Evolutionary conservation across 192 early-diverging fungal genomes (phyloP), one percentile per base, ranked within the genome.

Genomic region (Coemansia sp.): DNA sequence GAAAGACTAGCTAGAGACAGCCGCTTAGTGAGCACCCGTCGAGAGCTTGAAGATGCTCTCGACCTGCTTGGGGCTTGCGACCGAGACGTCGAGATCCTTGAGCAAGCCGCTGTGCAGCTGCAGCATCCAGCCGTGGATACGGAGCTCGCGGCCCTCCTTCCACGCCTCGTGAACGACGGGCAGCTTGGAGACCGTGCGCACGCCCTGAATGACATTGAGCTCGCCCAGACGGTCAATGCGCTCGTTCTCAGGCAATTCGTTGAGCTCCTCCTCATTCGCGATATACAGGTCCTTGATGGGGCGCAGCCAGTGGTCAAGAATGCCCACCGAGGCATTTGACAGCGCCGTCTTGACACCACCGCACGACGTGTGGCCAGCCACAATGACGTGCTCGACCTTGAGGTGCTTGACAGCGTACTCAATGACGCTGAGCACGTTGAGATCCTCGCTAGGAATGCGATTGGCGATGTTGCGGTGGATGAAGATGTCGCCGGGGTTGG

Each of bases 401-500:
- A 99, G 87, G 38, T 89, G 85, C 52, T 94, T 88, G 57, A 99
- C 94, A 21, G 95, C 93, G 62, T 94, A 99, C 79, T 97, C 91
- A 47, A 99, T 85, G 37, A 96, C 95, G 6, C 90, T 91, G 7
- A 93, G 84, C 36, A 81, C 82, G 67, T 87, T 94, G 67, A 94
- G 69, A 75, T 99, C 97, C 26, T 89, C 85, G 74, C 89, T 86
- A 6, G 79, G 81, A 28, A 98, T 87, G 41, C 92, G 88, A 82
- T 97, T 97, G 67, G 95, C 97, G 61, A 99, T 96, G 84, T 98
- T 99, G 69, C 97, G 87, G 82, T 97, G 95, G 11, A 97, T 92
- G 79, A 99, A 99, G 35, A 98, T 83, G 62, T 97, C 93, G 16
- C 95, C 95, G 11, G 75, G 75, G 20, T 70, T 58, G 20, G 72